Evolutionary conservation across 495 filamentous ascomycete species (phyloP).

Genomic region (Beverwykella pulmonaria): DNA sequence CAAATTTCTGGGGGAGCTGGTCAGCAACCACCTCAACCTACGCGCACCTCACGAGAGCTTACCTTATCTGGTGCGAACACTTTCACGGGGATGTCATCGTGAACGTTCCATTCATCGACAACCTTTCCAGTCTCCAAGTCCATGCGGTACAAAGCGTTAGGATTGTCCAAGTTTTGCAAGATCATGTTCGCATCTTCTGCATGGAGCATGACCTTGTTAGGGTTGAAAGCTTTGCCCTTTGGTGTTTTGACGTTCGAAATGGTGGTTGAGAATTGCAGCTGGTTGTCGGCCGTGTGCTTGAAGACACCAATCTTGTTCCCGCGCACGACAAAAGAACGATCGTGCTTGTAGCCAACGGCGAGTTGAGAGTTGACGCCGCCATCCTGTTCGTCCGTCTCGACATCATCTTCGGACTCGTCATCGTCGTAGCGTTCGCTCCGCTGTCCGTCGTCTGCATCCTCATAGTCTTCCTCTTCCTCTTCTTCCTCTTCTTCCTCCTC

Average conservation of each 20-base stretch:
- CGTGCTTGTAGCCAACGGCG: slow-evolving; percentile 98
- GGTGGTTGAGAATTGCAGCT: slow-evolving; percentile 94
- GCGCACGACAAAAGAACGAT: slow-evolving; percentile 93
- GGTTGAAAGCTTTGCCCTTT: slow-evolving; percentile 82
- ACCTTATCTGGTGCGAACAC: slow-evolving; percentile 88
- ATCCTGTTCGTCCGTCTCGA: slow-evolving; percentile 68
- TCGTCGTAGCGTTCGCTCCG: slow-evolving; percentile 82
- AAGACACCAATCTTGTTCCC: slow-evolving; percentile 98
- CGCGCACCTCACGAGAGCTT: slow-evolving; percentile 24
- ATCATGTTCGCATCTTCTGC: slow-evolving; percentile 92
- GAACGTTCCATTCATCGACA: slow-evolving; percentile 99
- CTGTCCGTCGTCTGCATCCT: slow-evolving; percentile 61
- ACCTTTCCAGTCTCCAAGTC: slow-evolving; percentile 97
- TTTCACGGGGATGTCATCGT: slow-evolving; percentile 90
- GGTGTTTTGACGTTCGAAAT: slow-evolving; percentile 95
- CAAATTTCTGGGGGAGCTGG: slow-evolving; percentile 74
- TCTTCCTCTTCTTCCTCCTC: slow-evolving; percentile 66
- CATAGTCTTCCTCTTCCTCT: slow-evolving; percentile 56
- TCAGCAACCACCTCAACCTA: slow-evolving; percentile 29
- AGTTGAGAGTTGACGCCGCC: slow-evolving; percentile 90
- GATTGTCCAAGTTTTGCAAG: slow-evolving; percentile 79
- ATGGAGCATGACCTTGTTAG: slow-evolving; percentile 98
- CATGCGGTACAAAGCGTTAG: slow-evolving; percentile 95
- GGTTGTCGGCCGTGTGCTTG: slow-evolving; percentile 91
- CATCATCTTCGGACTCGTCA: slow-evolving; percentile 90